phyloP scores from a whole-genome alignment of 768 basidiomycete genomes.

The Pholiota conissans region DNA sequence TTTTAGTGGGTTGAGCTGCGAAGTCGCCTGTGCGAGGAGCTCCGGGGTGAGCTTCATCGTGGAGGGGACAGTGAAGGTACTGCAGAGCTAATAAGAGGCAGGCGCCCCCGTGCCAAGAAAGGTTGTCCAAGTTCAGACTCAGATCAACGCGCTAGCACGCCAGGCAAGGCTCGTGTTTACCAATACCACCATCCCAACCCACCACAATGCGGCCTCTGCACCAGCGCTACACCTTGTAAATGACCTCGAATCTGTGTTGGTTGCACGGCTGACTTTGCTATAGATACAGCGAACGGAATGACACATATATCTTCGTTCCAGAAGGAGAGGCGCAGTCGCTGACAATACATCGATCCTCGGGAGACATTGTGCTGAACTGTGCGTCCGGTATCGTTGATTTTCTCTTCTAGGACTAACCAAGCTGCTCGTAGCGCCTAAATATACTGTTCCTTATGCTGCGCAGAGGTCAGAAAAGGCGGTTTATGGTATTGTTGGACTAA shows the following conservation, averaged over 20 bases:
- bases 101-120: constrained; percentile 20
- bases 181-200: constrained; percentile 5
- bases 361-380: constrained; percentile 74
- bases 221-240: constrained; percentile 73
- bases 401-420: constrained; percentile 4
- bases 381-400: constrained; percentile 21
- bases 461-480: constrained; percentile 63
- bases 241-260: constrained; percentile 6
- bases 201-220: constrained; percentile 63
- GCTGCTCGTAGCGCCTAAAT: constrained; percentile 45
- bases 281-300: constrained; percentile 70
- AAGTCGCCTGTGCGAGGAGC: constrained; percentile 80
- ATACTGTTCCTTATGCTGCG: constrained; percentile 51
- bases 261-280: constrained; percentile 9
- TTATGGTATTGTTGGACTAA: constrained; percentile 76
- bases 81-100: constrained; percentile 13
- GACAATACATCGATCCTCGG: constrained; percentile 72
- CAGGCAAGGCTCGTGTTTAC: constrained; percentile 6
- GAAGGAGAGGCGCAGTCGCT: constrained; percentile 65
- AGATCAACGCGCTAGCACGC: constrained; percentile 32
- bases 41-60: constrained; percentile 94
- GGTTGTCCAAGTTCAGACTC: constrained; percentile 36
- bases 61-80: constrained; percentile 18
- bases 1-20: constrained; percentile 79
- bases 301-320: constrained; percentile 80